A percentile compares a stretch with the other conserved stretches of the same genome.
Conservation (phyloP, 73 alveolate genomes). For the Urostyla sp. region DNA sequence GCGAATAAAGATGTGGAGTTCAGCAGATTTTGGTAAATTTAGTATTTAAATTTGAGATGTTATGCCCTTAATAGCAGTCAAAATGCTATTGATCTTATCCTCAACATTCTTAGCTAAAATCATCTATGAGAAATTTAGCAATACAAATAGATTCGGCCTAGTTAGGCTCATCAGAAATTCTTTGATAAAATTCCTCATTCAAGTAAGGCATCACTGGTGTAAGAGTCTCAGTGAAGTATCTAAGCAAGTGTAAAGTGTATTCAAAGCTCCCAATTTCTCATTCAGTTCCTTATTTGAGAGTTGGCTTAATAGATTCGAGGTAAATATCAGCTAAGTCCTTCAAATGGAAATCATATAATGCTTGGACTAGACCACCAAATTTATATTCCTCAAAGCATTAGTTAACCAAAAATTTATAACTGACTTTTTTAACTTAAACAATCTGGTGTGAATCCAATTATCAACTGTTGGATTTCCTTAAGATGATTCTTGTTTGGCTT, state of each 20-base stretch:
- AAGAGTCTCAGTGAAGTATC: slow-evolving; percentile 88
- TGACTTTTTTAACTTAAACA: no score
- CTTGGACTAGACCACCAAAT: slow-evolving; percentile 90
- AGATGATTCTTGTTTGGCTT: slow-evolving; percentile 73
- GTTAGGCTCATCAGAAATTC: slow-evolving; percentile 87
- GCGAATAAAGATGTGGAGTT: slow-evolving; percentile 73
- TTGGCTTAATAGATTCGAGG: slow-evolving; percentile 92
- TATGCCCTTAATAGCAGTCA: slow-evolving; percentile 64
- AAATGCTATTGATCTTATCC: slow-evolving; percentile 55
- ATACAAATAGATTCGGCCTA: slow-evolving; percentile 84
- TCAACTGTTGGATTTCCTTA: slow-evolving; percentile 77
- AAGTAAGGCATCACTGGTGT: slow-evolving; percentile 98
- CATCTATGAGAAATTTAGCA: slow-evolving; percentile 84
- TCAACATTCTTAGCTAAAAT: slow-evolving; percentile 73
- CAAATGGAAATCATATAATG: slow-evolving; percentile 88
- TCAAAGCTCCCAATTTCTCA: slow-evolving; percentile 82
- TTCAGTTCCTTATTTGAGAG: slow-evolving; percentile 73
- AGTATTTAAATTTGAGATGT: slow-evolving; percentile 72
- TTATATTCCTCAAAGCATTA: slow-evolving; percentile 81
- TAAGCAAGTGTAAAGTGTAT: slow-evolving; percentile 81
- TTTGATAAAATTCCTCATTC: slow-evolving; percentile 97
- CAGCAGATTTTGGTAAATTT: slow-evolving; percentile 65
- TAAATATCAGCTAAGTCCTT: slow-evolving; percentile 92
- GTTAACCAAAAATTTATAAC: slow-evolving; percentile 70
- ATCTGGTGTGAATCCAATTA: slow-evolving; percentile 92